Percentiles rank a stretch among this genome's conserved stretches.
Evolutionary conservation across 2,329 filamentous ascomycete species (phyloP).

Genomic region (Cyphellophora europaea): DNA sequence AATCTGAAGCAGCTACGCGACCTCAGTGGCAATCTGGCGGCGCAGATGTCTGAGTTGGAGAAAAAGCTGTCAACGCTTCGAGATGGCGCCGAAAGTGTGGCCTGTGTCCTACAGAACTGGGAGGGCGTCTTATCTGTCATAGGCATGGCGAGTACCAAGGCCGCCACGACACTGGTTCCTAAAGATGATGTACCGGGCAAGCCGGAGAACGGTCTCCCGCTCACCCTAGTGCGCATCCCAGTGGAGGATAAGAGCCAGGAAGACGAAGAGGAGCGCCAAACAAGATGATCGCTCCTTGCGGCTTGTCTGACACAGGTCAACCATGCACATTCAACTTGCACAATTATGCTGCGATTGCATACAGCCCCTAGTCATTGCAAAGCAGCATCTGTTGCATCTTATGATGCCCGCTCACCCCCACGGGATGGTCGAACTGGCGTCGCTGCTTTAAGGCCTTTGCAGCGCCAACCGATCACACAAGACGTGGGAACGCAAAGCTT

Average conservation of each 20-base stretch:
- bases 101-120: slow-evolving; percentile 59
- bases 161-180: background rate
- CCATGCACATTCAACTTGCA: too few species aligned
- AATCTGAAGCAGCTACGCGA: slow-evolving; percentile 53
- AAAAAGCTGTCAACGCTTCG: slow-evolving; percentile 51
- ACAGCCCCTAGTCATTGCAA: too few species aligned
- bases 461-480: too few species aligned
- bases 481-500: too few species aligned
- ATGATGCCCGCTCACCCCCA: too few species aligned
- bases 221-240: slow-evolving; percentile 18
- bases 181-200: background rate
- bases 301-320: too few species aligned
- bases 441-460: too few species aligned
- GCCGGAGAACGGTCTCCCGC: slow-evolving; percentile 6
- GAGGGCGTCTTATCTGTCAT: slow-evolving; percentile 56
- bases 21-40: slow-evolving; percentile 50
- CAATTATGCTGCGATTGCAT: too few species aligned
- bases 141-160: slow-evolving; percentile 54
- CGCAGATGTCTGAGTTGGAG: slow-evolving; percentile 54
- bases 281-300: too few species aligned
- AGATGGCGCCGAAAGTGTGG: slow-evolving; percentile 56
- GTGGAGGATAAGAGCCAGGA: slow-evolving; percentile 8
- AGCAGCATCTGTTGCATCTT: too few species aligned
- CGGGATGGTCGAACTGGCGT: too few species aligned
- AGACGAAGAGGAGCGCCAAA: background rate